Evolutionary conservation across 805 yeast species (phyloP).

Genomic region (Candida pseudofarinosa): DNA sequence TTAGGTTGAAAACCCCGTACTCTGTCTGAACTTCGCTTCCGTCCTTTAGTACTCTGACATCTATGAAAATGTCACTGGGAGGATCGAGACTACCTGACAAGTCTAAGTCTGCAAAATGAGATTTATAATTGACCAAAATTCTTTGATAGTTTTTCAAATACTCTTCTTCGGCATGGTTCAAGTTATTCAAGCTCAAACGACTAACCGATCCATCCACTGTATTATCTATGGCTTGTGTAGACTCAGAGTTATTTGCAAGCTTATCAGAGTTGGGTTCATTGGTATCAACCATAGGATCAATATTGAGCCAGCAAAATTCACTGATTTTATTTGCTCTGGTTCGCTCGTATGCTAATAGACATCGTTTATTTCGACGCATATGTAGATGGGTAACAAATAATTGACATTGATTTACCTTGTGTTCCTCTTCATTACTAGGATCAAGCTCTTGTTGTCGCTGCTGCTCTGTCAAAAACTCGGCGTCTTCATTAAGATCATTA

Average conservation of each 20-base stretch:
- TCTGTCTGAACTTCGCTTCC: slow-evolving; percentile 98
- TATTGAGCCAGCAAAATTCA: slow-evolving; percentile 67
- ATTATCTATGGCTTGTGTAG: slow-evolving; percentile 3
- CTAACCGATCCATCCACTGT: slow-evolving; percentile 18
- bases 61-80: slow-evolving; percentile 87
- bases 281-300: slow-evolving; percentile 39
- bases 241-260: background rate
- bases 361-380: slow-evolving; percentile 85
- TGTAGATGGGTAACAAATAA: slow-evolving; percentile 67
- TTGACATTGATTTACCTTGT: slow-evolving; percentile 56
- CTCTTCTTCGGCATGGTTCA: slow-evolving; percentile 77
- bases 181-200: slow-evolving; percentile 38
- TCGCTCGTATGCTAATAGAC: slow-evolving; percentile 78
- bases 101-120: slow-evolving; percentile 78
- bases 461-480: slow-evolving; percentile 42
- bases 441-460: slow-evolving; percentile 17
- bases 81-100: slow-evolving; percentile 87
- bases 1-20: slow-evolving; percentile 89
- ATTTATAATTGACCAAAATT: slow-evolving; percentile 69
- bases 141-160: slow-evolving; percentile 70
- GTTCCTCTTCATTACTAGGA: slow-evolving; percentile 26
- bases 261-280: slow-evolving; percentile 1
- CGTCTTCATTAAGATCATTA: slow-evolving; percentile 54
- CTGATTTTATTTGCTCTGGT: slow-evolving; percentile 65
- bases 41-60: slow-evolving; percentile 86